Evolutionary conservation across 441 rosid species (phyloP).

Genomic region (Erysimum cheiri): DNA sequence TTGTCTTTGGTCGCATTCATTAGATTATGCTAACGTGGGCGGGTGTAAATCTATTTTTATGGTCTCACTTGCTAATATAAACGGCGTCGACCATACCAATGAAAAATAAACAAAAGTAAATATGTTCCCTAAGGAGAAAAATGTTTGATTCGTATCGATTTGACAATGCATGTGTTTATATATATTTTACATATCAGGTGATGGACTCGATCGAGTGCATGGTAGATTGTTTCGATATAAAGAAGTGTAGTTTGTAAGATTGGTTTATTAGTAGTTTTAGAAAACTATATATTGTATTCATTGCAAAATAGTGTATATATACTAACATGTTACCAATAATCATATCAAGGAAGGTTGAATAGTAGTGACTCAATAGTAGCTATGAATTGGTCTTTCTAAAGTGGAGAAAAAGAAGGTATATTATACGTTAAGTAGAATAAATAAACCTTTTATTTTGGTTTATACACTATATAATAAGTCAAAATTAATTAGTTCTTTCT

Average conservation of each 20-base stretch:
- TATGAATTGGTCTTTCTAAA: background rate
- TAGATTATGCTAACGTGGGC: background rate
- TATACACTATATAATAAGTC: background rate
- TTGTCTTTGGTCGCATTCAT: constrained; percentile 14
- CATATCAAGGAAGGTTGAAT: background rate
- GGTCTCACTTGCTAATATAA: background rate
- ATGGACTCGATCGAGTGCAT: background rate
- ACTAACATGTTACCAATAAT: background rate
- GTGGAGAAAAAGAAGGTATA: background rate
- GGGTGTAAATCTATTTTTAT: background rate
- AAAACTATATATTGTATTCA: too few relatives aligned
- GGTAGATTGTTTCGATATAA: background rate
- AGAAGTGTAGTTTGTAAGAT: background rate
- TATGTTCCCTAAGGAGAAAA: background rate
- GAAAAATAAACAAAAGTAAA: background rate
- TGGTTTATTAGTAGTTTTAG: background rate
- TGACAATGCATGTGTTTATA: background rate
- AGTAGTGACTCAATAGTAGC: background rate
- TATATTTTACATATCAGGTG: background rate
- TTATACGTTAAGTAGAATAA: background rate
- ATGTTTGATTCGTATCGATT: background rate
- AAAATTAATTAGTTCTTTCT: background rate
- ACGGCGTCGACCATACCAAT: background rate
- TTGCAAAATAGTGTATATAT: background rate
- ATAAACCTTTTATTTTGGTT: background rate